phyloP scores from a whole-genome alignment of 139 green algal species.

The Edaphochlamys debaryana region DNA sequence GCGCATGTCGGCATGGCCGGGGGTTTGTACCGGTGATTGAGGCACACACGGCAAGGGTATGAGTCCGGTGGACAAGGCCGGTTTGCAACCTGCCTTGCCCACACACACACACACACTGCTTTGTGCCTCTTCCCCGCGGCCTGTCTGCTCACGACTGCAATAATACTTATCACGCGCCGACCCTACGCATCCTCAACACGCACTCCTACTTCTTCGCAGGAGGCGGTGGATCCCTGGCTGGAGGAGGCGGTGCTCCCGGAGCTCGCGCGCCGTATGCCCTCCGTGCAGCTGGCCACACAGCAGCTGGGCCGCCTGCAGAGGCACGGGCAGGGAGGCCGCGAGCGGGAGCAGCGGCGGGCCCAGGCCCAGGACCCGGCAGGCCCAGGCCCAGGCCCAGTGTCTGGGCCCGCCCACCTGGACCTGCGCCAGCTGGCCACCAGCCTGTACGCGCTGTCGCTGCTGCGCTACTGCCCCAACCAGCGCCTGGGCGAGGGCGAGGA shows the following conservation, averaged over 20 bases:
- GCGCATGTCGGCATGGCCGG: too few species aligned
- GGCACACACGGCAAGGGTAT: too few species aligned
- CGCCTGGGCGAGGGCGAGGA: neutral
- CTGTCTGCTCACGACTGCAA: too few species aligned
- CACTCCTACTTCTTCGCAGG: neutral
- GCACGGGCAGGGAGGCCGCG: too few species aligned
- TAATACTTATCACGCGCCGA: too few species aligned
- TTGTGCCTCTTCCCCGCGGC: neutral
- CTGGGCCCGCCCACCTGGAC: neutral
- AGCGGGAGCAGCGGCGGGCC: neutral
- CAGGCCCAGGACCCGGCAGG: neutral
- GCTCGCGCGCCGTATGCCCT: constrained; percentile 7
- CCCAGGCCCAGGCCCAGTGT: neutral
- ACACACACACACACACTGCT: neutral
- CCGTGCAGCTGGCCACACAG: neutral
- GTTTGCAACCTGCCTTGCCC: too few species aligned
- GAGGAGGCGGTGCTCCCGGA: constrained; percentile 14
- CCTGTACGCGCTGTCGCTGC: constrained; percentile 18
- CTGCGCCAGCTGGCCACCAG: constrained; percentile 3
- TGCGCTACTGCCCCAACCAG: neutral
- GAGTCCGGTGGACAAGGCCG: neutral
- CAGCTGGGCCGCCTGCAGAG: too few species aligned
- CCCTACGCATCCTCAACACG: too few species aligned
- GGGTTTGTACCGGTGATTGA: too few species aligned
- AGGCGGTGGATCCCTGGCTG: neutral